Percentiles rank a stretch among this genome's conserved stretches.
Conservation (phyloP, 768 basidiomycete species). For the Coprinellus micaceus region DNA sequence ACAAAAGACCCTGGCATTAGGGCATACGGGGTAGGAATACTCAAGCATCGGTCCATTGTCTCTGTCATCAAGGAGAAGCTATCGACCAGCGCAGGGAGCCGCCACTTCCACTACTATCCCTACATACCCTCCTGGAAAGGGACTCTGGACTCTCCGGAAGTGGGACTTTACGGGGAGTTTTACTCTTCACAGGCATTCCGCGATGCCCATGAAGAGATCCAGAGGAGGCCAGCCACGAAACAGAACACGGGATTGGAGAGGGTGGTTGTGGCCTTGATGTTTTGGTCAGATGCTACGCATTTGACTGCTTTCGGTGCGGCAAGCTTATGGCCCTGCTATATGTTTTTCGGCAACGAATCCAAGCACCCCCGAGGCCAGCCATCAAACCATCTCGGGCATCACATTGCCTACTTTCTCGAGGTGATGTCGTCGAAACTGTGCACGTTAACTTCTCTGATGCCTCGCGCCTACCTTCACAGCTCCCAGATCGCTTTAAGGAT, state of each 20-base stretch:
- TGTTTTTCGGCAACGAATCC: constrained; percentile 18
- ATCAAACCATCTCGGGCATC: constrained; percentile 9
- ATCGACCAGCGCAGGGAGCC: not conserved
- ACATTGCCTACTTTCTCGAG: constrained; percentile 18
- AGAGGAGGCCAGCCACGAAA: not conserved
- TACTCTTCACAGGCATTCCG: constrained; percentile 14
- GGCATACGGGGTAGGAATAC: not conserved
- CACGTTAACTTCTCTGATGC: not conserved
- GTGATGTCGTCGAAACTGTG: not conserved
- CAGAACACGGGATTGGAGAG: constrained; percentile 12
- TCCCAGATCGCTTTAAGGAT: not conserved
- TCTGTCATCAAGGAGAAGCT: not conserved
- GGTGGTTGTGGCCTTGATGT: constrained; percentile 22
- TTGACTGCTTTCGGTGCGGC: constrained; percentile 15
- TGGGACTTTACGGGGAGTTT: constrained; percentile 14
- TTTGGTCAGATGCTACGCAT: constrained; percentile 21
- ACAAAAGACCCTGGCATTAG: not conserved
- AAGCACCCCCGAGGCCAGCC: constrained; percentile 15
- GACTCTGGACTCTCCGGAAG: not conserved
- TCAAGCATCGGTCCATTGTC: not conserved
- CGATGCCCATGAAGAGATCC: constrained; percentile 12
- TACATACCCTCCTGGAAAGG: not conserved
- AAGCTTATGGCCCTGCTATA: constrained; percentile 17
- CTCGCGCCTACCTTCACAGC: not conserved
- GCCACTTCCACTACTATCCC: not conserved